Evolutionary conservation across 169 alveolate genomes (phyloP).

Genomic region (Eimeria mitis): DNA sequence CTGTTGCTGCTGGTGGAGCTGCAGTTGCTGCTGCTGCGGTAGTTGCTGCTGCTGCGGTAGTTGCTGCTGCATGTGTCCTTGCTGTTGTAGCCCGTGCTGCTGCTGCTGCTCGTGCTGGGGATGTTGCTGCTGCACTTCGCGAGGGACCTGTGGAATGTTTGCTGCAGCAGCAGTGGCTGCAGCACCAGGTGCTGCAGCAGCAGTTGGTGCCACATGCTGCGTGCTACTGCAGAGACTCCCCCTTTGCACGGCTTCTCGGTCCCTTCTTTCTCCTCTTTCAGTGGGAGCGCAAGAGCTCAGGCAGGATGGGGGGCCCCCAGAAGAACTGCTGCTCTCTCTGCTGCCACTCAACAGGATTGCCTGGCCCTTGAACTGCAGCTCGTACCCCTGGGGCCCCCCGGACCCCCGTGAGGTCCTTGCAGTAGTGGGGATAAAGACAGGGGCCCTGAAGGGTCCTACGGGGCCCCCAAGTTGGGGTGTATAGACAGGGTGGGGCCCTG

Average conservation of each 20-base stretch:
- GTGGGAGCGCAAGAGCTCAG: background rate
- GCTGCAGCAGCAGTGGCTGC: background rate
- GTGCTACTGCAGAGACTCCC: background rate
- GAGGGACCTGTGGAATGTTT: background rate
- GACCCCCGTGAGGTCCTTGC: background rate
- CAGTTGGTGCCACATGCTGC: background rate
- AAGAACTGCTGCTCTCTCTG: conserved; percentile 11
- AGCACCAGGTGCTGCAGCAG: background rate
- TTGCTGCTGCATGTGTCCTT: background rate
- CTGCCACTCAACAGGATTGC: background rate
- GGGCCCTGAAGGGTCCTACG: conserved; percentile 4
- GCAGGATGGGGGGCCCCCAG: conserved; percentile 5
- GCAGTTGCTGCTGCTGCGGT: background rate
- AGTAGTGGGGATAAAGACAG: background rate
- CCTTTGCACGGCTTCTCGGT: background rate
- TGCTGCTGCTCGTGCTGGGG: background rate
- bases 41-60: background rate
- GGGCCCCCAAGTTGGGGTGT: background rate
- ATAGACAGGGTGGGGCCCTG: background rate
- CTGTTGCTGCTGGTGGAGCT: conserved; percentile 1
- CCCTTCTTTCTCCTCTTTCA: background rate
- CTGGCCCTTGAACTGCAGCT: conserved; percentile 36
- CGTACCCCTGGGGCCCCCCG: background rate
- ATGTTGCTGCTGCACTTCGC: background rate
- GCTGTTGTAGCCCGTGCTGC: background rate